Evolutionary conservation across 129 eudicot species (phyloP).

Genomic region (Smallanthus sonchifolius): DNA sequence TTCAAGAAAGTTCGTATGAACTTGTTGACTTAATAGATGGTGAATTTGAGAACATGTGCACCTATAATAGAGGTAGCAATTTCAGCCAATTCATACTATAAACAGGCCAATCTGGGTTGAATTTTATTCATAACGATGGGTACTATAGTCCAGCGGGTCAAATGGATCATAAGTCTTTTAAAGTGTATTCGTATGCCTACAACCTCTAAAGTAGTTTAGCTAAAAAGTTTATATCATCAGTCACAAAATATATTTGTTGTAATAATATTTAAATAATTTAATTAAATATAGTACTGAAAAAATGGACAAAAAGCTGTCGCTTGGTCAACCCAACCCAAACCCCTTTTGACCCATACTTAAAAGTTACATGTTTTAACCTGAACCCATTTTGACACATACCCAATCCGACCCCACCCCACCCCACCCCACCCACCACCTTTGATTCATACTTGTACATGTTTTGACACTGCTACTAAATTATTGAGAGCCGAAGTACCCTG

Average conservation of each 20-base stretch:
- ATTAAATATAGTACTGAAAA: no score
- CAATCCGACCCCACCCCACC: neutral
- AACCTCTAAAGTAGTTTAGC: neutral
- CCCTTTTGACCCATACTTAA: neutral
- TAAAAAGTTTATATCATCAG: neutral
- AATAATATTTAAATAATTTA: neutral
- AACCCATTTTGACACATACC: neutral
- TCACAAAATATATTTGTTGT: neutral
- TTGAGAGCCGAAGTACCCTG: no score
- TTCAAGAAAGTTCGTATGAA: no score
- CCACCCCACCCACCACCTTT: neutral
- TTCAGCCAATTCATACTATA: no score
- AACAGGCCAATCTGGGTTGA: no score
- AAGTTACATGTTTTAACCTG: no score
- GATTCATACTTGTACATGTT: neutral
- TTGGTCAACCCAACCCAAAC: no score
- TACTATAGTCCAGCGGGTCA: neutral
- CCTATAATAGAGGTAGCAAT: no score
- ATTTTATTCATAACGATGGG: no score
- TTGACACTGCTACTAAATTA: neutral
- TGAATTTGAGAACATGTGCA: no score
- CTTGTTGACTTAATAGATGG: no score
- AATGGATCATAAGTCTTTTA: neutral
- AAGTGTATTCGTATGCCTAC: neutral
- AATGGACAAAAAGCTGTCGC: no score